phyloP scores from a whole-genome alignment of 257 asterid genomes.

The Cruciata laevipes region DNA sequence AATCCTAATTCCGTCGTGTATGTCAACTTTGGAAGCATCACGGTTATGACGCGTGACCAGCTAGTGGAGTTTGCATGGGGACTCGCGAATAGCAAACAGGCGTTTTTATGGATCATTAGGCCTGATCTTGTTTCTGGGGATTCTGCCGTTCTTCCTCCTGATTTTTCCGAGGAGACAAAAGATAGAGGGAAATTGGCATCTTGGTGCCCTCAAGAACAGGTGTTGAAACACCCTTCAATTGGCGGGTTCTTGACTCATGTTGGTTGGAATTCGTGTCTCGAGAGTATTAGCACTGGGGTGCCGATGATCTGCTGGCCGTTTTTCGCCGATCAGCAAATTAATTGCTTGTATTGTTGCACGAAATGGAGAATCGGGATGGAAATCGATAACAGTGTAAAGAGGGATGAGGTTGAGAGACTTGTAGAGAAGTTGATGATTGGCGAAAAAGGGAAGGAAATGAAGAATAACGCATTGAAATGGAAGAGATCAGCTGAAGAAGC shows the following conservation, averaged over 20 bases:
- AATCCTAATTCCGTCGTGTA: slow-evolving; percentile 26
- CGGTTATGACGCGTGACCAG: slow-evolving; percentile 20
- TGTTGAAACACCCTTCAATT: slow-evolving; percentile 20
- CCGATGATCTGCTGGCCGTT: slow-evolving; percentile 37
- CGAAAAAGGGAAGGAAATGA: slow-evolving; percentile 21
- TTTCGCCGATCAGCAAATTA: slow-evolving; percentile 25
- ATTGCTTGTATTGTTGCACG: slow-evolving; percentile 21
- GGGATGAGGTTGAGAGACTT: slow-evolving; percentile 21
- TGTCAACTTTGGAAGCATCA: slow-evolving; percentile 34
- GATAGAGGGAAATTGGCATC: slow-evolving; percentile 17
- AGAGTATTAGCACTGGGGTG: slow-evolving; percentile 24
- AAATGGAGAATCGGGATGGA: slow-evolving; percentile 25
- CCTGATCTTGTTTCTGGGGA: slow-evolving; percentile 25
- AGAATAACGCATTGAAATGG: slow-evolving; percentile 23
- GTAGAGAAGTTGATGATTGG: slow-evolving; percentile 25
- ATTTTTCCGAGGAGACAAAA: slow-evolving; percentile 20
- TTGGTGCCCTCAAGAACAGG: slow-evolving; percentile 33
- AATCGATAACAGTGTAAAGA: slow-evolving; percentile 20
- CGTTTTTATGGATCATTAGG: slow-evolving; percentile 30
- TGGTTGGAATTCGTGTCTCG: slow-evolving; percentile 31
- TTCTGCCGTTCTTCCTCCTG: slow-evolving; percentile 18
- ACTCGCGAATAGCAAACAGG: slow-evolving; percentile 22
- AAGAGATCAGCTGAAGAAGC: slow-evolving; percentile 20
- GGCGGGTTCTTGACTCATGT: slow-evolving; percentile 29
- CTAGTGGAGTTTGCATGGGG: slow-evolving; percentile 34